phyloP scores from a whole-genome alignment of 805 yeast genomes.

The Barnettozyma sp. region DNA sequence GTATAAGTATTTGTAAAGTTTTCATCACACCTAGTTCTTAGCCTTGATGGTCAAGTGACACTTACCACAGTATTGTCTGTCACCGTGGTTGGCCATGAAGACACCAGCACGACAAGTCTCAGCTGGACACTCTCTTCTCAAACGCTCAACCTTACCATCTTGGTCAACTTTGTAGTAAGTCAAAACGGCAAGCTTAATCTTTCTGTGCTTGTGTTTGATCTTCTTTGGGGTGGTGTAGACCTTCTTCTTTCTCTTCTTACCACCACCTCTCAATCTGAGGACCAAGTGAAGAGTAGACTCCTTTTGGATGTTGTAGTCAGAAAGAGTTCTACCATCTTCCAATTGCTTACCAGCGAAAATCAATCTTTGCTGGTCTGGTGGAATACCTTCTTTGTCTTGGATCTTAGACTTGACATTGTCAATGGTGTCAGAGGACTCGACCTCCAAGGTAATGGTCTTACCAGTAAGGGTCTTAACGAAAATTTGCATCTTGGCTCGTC shows the following conservation, averaged over 20 bases:
- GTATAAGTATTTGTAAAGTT: too few species aligned
- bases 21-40: conserved; percentile 26
- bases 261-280: conserved; percentile 98
- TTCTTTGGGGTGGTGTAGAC: conserved; percentile 99
- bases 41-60: conserved; percentile 90
- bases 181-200: conserved; percentile 98
- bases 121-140: conserved; percentile 96
- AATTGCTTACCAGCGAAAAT: conserved; percentile 97
- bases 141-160: conserved; percentile 97
- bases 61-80: conserved; percentile 99
- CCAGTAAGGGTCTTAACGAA: conserved; percentile 99
- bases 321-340: conserved; percentile 92
- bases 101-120: conserved; percentile 96
- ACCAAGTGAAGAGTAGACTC: conserved; percentile 96
- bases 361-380: conserved; percentile 96
- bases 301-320: conserved; percentile 98
- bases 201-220: conserved; percentile 99
- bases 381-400: conserved; percentile 96
- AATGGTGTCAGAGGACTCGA: conserved; percentile 95
- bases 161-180: conserved; percentile 99
- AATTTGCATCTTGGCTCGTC: conserved; percentile 76
- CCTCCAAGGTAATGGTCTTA: conserved; percentile 97
- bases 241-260: conserved; percentile 99
- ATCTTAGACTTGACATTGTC: conserved; percentile 96
- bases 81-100: conserved; percentile 97